A percentile compares a stretch with the other conserved stretches of the same genome.
These are phyloP conservation scores for Globisporangium cystogenes DNA, from an alignment of 352 stramenopile species.

Conservation along the genomic window DNA sequence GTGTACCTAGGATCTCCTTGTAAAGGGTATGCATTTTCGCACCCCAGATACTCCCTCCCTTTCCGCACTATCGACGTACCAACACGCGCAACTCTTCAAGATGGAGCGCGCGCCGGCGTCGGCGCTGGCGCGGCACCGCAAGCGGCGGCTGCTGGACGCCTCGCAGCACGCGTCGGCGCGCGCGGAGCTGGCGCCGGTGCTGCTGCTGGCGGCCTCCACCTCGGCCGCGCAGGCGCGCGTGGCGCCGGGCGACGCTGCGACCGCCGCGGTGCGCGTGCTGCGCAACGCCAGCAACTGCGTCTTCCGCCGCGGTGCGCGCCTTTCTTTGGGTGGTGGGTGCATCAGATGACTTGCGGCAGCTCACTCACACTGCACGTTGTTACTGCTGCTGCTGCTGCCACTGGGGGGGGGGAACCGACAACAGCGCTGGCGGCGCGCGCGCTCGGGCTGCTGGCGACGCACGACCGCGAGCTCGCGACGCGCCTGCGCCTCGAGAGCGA, in stretches of 20 bases:
- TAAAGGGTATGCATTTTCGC: no score
- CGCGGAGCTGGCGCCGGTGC: constrained; percentile 26
- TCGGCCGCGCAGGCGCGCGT: constrained; percentile 1
- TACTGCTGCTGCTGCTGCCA: neutral
- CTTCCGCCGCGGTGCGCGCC: constrained; percentile 36
- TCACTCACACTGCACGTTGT: neutral
- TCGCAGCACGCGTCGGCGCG: constrained; percentile 40
- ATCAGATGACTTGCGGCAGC: neutral
- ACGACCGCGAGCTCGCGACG: constrained; percentile 23
- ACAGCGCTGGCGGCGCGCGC: constrained; percentile 55
- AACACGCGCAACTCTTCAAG: neutral
- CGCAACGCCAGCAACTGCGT: constrained; percentile 67
- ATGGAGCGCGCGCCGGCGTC: constrained; percentile 19
- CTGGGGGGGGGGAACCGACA: neutral
- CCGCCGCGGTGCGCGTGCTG: constrained; percentile 31
- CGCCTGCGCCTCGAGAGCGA: constrained; percentile 57
- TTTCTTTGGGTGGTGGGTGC: neutral
- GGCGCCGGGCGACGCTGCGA: constrained; percentile 12
- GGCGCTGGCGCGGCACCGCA: constrained; percentile 47
- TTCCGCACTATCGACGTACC: no score
- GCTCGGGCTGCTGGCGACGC: constrained; percentile 56
- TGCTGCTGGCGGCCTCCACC: constrained; percentile 20
- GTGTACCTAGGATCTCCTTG: no score
- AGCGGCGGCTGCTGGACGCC: constrained; percentile 44
- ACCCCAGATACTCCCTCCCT: no score